These are phyloP conservation scores for Aureoboletus auriporus DNA, from an alignment of 768 basidiomycete species.

Conservation along the genomic window DNA sequence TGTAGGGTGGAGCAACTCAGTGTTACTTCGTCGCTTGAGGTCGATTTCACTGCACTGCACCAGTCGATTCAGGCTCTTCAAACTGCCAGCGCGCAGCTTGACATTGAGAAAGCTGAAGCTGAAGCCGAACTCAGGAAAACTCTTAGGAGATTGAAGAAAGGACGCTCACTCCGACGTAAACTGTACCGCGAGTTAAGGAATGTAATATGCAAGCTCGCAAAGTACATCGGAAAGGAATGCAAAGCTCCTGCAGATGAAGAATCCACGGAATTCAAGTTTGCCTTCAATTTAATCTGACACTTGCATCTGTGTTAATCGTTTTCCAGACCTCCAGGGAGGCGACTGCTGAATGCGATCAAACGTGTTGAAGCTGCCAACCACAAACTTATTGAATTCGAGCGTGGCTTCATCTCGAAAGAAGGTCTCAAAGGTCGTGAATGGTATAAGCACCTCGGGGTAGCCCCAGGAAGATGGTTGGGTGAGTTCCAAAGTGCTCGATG, in stretches of 20 bases:
- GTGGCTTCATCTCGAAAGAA: conserved; percentile 76
- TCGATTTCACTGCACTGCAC: conserved; percentile 42
- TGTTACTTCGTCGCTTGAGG: conserved; percentile 38
- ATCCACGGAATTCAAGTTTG: conserved; percentile 11
- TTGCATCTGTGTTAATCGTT: background rate
- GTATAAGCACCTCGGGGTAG: conserved; percentile 88
- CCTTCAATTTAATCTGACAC: background rate
- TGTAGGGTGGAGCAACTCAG: conserved; percentile 29
- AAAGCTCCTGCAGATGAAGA: conserved; percentile 4
- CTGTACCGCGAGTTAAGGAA: conserved; percentile 5
- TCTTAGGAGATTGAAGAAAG: conserved; percentile 36
- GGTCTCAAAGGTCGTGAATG: conserved; percentile 83
- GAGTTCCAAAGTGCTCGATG: conserved; percentile 15
- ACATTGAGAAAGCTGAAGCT: conserved; percentile 54
- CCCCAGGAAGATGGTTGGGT: conserved; percentile 88
- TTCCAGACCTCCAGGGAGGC: conserved; percentile 17
- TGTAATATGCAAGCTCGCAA: conserved; percentile 34
- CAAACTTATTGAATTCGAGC: conserved; percentile 69
- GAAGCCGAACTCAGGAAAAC: conserved; percentile 47
- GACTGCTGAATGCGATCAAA: conserved; percentile 54
- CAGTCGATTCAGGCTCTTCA: conserved; percentile 47
- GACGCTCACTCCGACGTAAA: conserved; percentile 19
- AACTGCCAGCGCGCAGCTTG: conserved; percentile 49
- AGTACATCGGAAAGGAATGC: conserved; percentile 29
- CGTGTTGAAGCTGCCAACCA: conserved; percentile 60